phyloP scores from a whole-genome alignment of 2,329 filamentous ascomycete species.

The Fusarium drepaniforme region DNA sequence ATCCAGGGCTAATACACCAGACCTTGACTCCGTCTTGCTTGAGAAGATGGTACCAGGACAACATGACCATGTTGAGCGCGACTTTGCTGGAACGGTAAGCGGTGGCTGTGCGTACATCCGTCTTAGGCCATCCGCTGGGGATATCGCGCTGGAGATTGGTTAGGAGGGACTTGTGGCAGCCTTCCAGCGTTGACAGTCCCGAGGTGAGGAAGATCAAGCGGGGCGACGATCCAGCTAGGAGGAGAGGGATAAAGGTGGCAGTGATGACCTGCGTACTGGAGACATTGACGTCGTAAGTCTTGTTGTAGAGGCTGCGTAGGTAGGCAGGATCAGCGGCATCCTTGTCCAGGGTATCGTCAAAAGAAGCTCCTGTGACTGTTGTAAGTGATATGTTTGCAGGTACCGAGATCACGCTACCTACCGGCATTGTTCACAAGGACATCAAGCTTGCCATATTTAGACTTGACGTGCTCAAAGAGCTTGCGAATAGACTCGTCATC shows the following conservation, averaged over 20 bases:
- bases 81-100: slow-evolving; percentile 44
- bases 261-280: slow-evolving; percentile 59
- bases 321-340: slow-evolving; percentile 40
- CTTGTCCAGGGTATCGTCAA: slow-evolving; percentile 51
- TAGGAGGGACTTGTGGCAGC: slow-evolving; percentile 44
- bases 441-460: slow-evolving; percentile 61
- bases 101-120: slow-evolving; percentile 55
- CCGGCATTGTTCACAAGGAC: slow-evolving; percentile 70
- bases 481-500: slow-evolving; percentile 64
- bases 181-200: slow-evolving; percentile 55
- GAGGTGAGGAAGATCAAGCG: slow-evolving; percentile 63
- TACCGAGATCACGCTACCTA: slow-evolving; percentile 25
- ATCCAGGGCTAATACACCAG: slow-evolving; percentile 61
- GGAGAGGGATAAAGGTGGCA: slow-evolving; percentile 55
- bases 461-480: slow-evolving; percentile 57
- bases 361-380: slow-evolving; percentile 52
- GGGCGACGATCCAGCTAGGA: slow-evolving; percentile 56
- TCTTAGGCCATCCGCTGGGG: slow-evolving; percentile 62
- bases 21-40: slow-evolving; percentile 64
- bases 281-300: slow-evolving; percentile 64
- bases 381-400: background rate
- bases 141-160: slow-evolving; percentile 40
- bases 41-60: slow-evolving; percentile 60
- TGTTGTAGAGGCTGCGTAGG: slow-evolving; percentile 57
- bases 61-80: slow-evolving; percentile 47